These are phyloP conservation scores for Mycosphaerelloides madeirae DNA, from an alignment of 2,329 filamentous ascomycete species.

Conservation along the genomic window DNA sequence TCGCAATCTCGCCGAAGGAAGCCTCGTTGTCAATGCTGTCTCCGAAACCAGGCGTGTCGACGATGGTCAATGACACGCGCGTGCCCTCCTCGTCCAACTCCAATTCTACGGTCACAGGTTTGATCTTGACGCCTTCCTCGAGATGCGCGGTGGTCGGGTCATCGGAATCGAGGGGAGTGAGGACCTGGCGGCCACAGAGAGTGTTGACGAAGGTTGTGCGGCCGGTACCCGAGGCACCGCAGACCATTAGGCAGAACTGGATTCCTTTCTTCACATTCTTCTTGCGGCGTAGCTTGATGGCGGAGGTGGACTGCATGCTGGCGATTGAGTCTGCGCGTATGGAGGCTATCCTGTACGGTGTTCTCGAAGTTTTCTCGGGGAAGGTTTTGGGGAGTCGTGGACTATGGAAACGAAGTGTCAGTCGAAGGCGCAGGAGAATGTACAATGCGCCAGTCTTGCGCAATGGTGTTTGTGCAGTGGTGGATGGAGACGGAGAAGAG, in stretches of 20 bases:
- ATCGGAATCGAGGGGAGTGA: constrained; percentile 86
- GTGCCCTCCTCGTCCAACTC: constrained; percentile 98
- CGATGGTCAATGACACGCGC: constrained; percentile 94
- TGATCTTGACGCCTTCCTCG: constrained; percentile 97
- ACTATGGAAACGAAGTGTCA: too few relatives aligned
- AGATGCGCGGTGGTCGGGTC: constrained; percentile 83
- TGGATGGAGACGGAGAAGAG: too few relatives aligned
- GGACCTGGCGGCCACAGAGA: constrained; percentile 89
- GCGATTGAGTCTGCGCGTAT: constrained; percentile 16
- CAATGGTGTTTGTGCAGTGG: too few relatives aligned
- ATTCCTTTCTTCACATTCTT: constrained; percentile 99
- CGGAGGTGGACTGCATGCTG: constrained; percentile 31
- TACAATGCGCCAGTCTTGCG: too few relatives aligned
- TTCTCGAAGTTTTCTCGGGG: constrained; percentile 6
- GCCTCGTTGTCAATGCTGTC: constrained; percentile 97
- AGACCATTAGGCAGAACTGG: constrained; percentile 99
- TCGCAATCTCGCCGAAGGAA: constrained; percentile 95
- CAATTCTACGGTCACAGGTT: constrained; percentile 93
- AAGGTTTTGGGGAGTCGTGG: neutral
- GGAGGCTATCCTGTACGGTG: constrained; percentile 22
- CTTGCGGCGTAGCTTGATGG: constrained; percentile 96
- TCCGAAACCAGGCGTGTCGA: constrained; percentile 96
- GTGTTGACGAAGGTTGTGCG: constrained; percentile 99
- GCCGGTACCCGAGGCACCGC: constrained; percentile 95
- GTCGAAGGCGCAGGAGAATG: too few relatives aligned